Evolutionary conservation across 768 basidiomycete species (phyloP), one percentile per base, ranked within the genome.

Genomic region (Paxillus rubicundulus): DNA sequence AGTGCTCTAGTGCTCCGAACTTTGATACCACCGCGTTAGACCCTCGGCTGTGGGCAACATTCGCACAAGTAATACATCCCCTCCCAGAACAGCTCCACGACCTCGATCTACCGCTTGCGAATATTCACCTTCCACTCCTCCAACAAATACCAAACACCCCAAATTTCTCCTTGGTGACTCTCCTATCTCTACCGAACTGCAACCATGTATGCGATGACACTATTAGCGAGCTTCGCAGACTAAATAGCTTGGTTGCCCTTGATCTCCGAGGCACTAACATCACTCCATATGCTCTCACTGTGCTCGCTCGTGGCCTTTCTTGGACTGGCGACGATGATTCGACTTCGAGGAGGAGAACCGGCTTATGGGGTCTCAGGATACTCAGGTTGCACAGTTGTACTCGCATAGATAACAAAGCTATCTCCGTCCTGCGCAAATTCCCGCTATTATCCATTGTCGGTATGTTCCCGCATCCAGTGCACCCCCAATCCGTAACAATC

Each of bases 381-480:
- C 74, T 88, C 44, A 69, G 74, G 45, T 73, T 89, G 9, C 68
- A 77, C 49, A 71, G 80, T 56, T 89, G 86, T 64, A 67, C 59
- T 27, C 68, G 71, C 18, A 70, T 89, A 52, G 72, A 76, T 17
- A 63, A 80, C 57, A 58, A 69, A 2, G 74, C 77, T 2, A 73
- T 79, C 52, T 50, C 66, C 2, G 56, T 69, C 30, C 69, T 89
- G 1, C 34, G 53, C 40, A 68, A 63, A 18, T 84, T 89, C 52
- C 79, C 80, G 17, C 73, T 87, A 33, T 78, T 89, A 24, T 78
- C 78, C 24, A 79, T 79, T 17, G 56, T 89, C 57, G 87, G 86
- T 85, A 47, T 28, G 80, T 77, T 12, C 18, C 14, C 33, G 33
- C 12, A 20, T 39, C 17, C 18, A 14, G 34, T 48, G 32, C 14